Base-by-base conservation (phyloP, 495 filamentous ascomycete species). In the Penicillium salamii region DNA sequence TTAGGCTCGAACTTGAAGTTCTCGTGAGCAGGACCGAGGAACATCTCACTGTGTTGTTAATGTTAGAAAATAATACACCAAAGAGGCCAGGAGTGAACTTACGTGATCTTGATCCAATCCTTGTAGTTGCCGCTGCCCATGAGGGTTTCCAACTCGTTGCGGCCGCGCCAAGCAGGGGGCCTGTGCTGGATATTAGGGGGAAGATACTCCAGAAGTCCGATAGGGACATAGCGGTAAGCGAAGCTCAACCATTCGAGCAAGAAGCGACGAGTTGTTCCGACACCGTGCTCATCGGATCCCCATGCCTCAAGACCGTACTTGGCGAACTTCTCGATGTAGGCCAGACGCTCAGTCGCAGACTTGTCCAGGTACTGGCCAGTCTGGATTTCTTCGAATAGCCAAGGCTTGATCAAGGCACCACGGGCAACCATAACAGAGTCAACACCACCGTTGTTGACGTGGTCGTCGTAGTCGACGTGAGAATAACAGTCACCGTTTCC, bases 81-180 rank as follows among this genome's bases (percentile, higher is more conserved):
- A 37, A 3, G n/a, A 9, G 4, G 19, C 2, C 15, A 19, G 11
- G 19, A 41, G 42, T 35, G 21, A 42, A 71, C 85, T 66, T 79
- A 95, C 90, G 88, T 93, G 61, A 98, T 95, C 77, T 96, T 97
- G 58, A 98, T 88, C 93, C 93, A 98, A 68, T 98, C 93, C 71
- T 83, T 87, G 68, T 95, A 96, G 66, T 97, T 86, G 31, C 80
- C 80, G 71, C 91, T 96, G 8, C 81, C 85, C 69, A 98, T 70
- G 53, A 98, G 70, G 36, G 89, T 95, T 79, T 98, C 93, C 68
- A 97, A 58, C 32, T 97, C 93, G 69, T 90, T 85, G 44, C 93
- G 75, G 5, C 91, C 91, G 56, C 74, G 81, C 63, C 83, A 98
- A 34, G 80, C 79, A 34, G 91, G 92, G 29, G 93, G 88, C 33